Evolutionary conservation across 257 asterid genomes (phyloP).

Genomic region (Schizonepeta tenuifolia): DNA sequence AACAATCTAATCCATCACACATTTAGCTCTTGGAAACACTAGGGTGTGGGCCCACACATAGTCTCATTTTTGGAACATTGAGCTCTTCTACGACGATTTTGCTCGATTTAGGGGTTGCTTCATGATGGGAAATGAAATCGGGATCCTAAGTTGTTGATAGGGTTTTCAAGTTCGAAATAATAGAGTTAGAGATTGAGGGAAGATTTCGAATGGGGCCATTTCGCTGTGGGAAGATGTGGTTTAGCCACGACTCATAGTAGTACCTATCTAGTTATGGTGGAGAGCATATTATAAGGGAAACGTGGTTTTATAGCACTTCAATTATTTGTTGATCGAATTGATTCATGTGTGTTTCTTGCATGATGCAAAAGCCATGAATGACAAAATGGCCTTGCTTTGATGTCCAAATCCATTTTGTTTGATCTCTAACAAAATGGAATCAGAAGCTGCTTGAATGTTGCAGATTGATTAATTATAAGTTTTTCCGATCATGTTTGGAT

Average conservation of each 20-base stretch:
- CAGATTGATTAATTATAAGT: neutral
- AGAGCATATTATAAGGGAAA: neutral
- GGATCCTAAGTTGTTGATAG: constrained; percentile 55
- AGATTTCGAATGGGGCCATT: constrained; percentile 25
- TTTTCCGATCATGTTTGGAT: neutral
- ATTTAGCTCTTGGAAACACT: constrained; percentile 41
- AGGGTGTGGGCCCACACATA: constrained; percentile 25
- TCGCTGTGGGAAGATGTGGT: neutral
- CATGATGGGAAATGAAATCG: constrained; percentile 25
- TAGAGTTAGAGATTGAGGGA: constrained; percentile 4
- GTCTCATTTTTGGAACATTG: constrained; percentile 42
- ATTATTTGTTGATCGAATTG: neutral
- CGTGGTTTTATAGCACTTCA: neutral
- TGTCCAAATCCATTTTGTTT: constrained; percentile 1
- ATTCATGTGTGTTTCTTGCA: neutral
- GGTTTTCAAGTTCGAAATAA: neutral
- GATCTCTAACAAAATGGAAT: constrained; percentile 17
- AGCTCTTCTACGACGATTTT: constrained; percentile 10
- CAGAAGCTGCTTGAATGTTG: neutral
- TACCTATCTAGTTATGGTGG: constrained; percentile 27
- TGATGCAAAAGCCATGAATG: neutral
- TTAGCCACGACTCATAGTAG: constrained; percentile 29
- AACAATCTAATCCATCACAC: constrained; percentile 24
- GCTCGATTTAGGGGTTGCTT: constrained; percentile 22
- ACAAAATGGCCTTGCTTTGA: neutral